Evolutionary conservation across 192 early-diverging fungal species (phyloP), one percentile per base, ranked within the genome.

Genomic region (Podila verticillata): DNA sequence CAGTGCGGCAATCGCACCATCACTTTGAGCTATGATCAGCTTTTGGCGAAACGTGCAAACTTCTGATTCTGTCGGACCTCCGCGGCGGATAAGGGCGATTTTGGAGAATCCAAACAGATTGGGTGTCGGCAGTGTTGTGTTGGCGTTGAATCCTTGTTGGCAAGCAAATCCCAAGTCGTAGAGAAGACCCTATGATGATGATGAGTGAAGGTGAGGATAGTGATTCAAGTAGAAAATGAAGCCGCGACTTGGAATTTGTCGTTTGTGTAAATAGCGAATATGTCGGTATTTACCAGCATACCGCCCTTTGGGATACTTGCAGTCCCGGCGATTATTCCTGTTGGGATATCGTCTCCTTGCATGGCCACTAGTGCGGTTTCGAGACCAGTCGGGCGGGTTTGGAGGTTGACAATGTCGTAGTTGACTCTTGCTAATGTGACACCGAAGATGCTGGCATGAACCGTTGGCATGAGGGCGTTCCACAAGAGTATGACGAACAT

Each of bases 11-110:
- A 58, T 36, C 13, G 85, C 77, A 12, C 56, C 59, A 26, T 84
- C 75, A 39, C 61, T 49, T n/a, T 75, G 65, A 17, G 83, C 84
- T 63, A 63, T 34, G 13, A 66, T 61, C 15, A 82, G 57, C 60
- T 88, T 88, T 19, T 74, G 44, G 0, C 66, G 60, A 51, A 88
- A 75, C 1, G 58, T 51, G 51, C 87, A 88, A 12, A 32, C 28
- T 0, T 29, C 20, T 2, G 61, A 20, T 5, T 49, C 15, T n/a
- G 64, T 49, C 2, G 77, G 77, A 34, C 56, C 61, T 12, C 70
- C 77, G 9, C 70, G 65, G 5, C 29, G 60, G 31, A 80, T 80
- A 17, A 80, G 48, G 4, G 77, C 77, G 12, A 80, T 72, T 26
- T 49, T 49, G 4, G 70, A 66, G 3, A 68, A 44, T 4, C 65